These are phyloP conservation scores for Salix brachista DNA, from an alignment of 345 rosid genomes.

Conservation along the genomic window DNA sequence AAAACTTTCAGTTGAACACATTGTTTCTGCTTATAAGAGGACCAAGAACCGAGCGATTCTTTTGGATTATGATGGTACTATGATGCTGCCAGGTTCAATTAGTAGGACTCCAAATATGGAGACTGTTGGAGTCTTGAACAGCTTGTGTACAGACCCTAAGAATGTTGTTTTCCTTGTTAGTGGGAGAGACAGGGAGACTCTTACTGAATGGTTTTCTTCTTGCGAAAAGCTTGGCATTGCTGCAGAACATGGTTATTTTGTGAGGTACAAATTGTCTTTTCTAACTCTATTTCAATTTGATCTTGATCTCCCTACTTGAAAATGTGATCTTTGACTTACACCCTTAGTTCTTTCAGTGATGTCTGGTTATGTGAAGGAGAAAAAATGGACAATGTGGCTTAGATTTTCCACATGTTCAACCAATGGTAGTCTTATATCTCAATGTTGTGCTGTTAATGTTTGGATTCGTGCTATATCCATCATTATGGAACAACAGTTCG, in stretches of 20 bases:
- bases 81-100: constrained; percentile 58
- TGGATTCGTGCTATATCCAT: background rate
- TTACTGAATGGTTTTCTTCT: constrained; percentile 70
- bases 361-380: background rate
- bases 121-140: constrained; percentile 59
- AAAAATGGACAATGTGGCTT: background rate
- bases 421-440: background rate
- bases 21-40: constrained; percentile 85
- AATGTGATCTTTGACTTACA: background rate
- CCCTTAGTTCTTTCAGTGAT: background rate
- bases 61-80: constrained; percentile 83
- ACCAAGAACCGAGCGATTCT: constrained; percentile 77
- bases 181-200: constrained; percentile 64
- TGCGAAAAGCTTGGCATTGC: constrained; percentile 76
- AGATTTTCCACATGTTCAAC: background rate
- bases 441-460: background rate
- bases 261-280: constrained; percentile 42
- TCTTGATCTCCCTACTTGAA: background rate
- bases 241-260: constrained; percentile 83
- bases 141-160: constrained; percentile 63
- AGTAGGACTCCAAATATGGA: constrained; percentile 47
- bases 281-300: background rate
- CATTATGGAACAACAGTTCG: background rate
- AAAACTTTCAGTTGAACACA: constrained; percentile 80
- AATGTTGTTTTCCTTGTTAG: constrained; percentile 85